phyloP scores from a whole-genome alignment of 805 yeast genomes.

The Pichia ethanolica region DNA sequence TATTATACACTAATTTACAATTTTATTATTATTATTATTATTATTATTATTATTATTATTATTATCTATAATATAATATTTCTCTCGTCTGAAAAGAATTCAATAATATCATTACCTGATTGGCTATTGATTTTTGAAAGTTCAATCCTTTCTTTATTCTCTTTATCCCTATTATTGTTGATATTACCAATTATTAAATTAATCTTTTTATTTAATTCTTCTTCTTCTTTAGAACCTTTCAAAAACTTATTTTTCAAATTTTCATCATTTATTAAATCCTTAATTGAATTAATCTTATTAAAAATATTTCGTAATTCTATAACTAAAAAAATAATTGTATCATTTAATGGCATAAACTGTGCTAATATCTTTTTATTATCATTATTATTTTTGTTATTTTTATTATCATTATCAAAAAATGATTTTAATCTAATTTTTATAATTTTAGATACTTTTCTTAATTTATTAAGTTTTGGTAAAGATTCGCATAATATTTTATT shows the following conservation, averaged over 20 bases:
- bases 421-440: neutral
- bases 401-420: neutral
- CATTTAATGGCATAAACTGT: slow-evolving; percentile 2
- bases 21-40: too few species aligned
- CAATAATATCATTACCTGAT: neutral
- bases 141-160: neutral
- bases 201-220: neutral
- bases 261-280: neutral
- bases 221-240: neutral
- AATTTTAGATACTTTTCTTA: neutral
- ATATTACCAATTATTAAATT: neutral
- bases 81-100: neutral
- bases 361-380: neutral
- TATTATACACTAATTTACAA: neutral
- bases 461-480: neutral
- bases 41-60: too few species aligned
- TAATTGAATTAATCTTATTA: neutral
- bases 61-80: neutral
- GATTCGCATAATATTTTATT: neutral
- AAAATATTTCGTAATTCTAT: slow-evolving; percentile 1
- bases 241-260: neutral
- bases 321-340: slow-evolving; percentile 1
- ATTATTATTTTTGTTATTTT: neutral
- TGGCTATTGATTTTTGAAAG: neutral
- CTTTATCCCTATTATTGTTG: neutral